These are phyloP conservation scores for Naumovozyma castellii DNA, from an alignment of 805 yeast species.

Conservation along the genomic window DNA sequence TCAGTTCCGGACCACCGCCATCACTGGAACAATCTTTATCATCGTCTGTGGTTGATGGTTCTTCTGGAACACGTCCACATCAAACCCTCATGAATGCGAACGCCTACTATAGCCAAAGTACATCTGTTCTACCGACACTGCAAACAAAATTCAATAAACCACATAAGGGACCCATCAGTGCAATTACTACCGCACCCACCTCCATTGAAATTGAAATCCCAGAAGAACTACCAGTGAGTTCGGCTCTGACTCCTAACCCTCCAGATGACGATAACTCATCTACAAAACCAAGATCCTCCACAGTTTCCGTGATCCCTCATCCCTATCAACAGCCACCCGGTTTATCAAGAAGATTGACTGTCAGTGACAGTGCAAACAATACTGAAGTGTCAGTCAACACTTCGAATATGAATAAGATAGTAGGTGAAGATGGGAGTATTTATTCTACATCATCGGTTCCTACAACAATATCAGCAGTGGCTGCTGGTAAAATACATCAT, in stretches of 20 bases:
- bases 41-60: constrained; percentile 2
- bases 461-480: constrained; percentile 9
- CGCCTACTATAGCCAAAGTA: constrained; percentile 21
- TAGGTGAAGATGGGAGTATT: not conserved
- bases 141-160: constrained; percentile 23
- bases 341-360: constrained; percentile 22
- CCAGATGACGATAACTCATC: constrained; percentile 20
- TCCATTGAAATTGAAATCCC: constrained; percentile 66
- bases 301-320: constrained; percentile 21
- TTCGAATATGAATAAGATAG: constrained; percentile 18
- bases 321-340: constrained; percentile 18
- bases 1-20: constrained; percentile 7
- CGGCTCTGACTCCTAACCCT: constrained; percentile 13
- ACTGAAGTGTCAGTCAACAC: not conserved
- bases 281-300: constrained; percentile 30
- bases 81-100: constrained; percentile 9
- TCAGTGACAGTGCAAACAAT: constrained; percentile 22
- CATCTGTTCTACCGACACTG: constrained; percentile 21
- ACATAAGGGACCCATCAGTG: constrained; percentile 18
- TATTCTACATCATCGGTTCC: not conserved
- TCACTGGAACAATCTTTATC: constrained; percentile 6
- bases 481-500: constrained; percentile 7
- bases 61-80: constrained; percentile 9
- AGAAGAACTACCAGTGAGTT: constrained; percentile 27
- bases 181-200: constrained; percentile 37